Evolutionary conservation across 805 yeast genomes (phyloP).

Genomic region (Cyberlindnera lachancei): DNA sequence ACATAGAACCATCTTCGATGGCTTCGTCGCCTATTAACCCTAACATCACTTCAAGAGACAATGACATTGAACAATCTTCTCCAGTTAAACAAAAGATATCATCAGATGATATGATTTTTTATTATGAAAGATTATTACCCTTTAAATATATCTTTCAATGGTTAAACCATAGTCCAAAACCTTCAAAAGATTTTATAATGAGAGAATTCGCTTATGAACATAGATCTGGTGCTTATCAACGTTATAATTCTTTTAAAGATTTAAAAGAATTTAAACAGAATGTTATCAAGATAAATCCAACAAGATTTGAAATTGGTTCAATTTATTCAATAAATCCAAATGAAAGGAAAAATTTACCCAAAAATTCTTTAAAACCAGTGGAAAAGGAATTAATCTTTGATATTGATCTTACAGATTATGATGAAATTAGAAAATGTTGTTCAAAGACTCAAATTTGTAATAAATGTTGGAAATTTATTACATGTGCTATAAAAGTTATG

Average conservation of each 20-base stretch:
- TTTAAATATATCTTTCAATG: conserved; percentile 76
- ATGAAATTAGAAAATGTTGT: conserved; percentile 90
- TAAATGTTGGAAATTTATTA: conserved; percentile 91
- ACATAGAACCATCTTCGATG: conserved; percentile 14
- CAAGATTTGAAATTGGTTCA: conserved; percentile 93
- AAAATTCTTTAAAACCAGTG: conserved; percentile 69
- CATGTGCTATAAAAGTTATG: conserved; percentile 72
- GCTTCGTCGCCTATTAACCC: conserved; percentile 22
- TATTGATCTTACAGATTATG: conserved; percentile 97
- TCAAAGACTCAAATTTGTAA: conserved; percentile 74
- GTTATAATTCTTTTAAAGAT: conserved; percentile 70
- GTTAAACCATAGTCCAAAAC: conserved; percentile 79
- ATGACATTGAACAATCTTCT: background rate
- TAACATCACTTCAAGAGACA: conserved; percentile 5
- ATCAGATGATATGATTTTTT: conserved; percentile 60
- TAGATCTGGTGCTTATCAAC: conserved; percentile 79
- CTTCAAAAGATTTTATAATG: conserved; percentile 70
- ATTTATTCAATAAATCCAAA: conserved; percentile 84
- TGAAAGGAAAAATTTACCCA: conserved; percentile 70
- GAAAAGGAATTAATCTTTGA: conserved; percentile 89
- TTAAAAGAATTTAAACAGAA: conserved; percentile 72
- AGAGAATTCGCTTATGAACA: conserved; percentile 93
- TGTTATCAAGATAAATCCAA: conserved; percentile 68
- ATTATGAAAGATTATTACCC: conserved; percentile 67
- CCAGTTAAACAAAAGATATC: conserved; percentile 8